Conservation (phyloP, 2,329 filamentous ascomycete species). For the Penicillium digitatum region DNA sequence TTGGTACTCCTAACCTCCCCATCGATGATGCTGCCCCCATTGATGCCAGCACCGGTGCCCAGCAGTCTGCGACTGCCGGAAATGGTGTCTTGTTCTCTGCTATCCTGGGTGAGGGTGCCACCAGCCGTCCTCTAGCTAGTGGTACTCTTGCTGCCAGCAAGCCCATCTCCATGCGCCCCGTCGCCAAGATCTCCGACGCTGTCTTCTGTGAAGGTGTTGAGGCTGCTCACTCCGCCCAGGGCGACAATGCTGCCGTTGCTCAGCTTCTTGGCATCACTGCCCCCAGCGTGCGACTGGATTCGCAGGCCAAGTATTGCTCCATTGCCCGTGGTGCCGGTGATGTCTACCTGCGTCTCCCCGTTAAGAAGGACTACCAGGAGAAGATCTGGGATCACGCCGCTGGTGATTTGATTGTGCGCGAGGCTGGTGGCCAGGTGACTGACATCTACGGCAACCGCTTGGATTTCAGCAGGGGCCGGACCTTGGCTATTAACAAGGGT, state of each 20-base stretch:
- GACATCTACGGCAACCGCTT: conserved; percentile 81
- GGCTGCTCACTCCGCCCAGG: conserved; percentile 84
- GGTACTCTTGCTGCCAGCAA: conserved; percentile 47
- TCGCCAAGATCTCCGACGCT: conserved; percentile 70
- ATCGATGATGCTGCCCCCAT: conserved; percentile 72
- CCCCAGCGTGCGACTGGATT: conserved; percentile 92
- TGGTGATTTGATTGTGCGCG: conserved; percentile 87
- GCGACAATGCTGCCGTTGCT: conserved; percentile 81
- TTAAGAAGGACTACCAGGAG: conserved; percentile 84
- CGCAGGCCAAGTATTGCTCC: conserved; percentile 94
- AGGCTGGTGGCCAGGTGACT: conserved; percentile 87
- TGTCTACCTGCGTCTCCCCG: conserved; percentile 85
- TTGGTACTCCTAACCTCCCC: conserved; percentile 93
- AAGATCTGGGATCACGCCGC: conserved; percentile 99
- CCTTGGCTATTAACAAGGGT: conserved; percentile 84
- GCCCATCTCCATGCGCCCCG: conserved; percentile 72
- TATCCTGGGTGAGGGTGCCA: conserved; percentile 72
- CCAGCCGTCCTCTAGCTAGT: conserved; percentile 68
- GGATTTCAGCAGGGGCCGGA: conserved; percentile 83
- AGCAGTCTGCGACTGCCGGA: conserved; percentile 68
- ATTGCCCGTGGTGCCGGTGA: conserved; percentile 93
- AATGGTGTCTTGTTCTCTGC: conserved; percentile 87
- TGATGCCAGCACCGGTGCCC: conserved; percentile 66
- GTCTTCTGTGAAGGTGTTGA: conserved; percentile 98
- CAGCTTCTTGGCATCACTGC: conserved; percentile 79